Base-by-base conservation (phyloP, 2,329 filamentous ascomycete genomes). In the Verticillium dahliae region DNA sequence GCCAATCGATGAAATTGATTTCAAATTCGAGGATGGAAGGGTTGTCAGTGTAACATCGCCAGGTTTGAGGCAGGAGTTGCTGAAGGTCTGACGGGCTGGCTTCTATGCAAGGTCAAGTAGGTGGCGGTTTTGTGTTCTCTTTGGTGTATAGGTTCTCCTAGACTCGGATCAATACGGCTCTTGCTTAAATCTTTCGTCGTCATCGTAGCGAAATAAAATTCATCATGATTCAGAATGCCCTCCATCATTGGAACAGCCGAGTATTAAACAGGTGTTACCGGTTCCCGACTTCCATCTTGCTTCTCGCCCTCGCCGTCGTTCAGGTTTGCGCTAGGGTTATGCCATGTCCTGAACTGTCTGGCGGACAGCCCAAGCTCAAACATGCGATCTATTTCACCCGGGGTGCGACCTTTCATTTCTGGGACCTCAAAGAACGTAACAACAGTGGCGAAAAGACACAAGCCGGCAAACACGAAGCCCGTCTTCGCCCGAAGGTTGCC, bases 341-440 rank as follows among this genome's bases (percentile, higher is more conserved):
- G 33, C 62, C 63, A 66, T 34, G 64, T 56, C 58, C 62, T 66
- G 58, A 74, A 75, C 34, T 69, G 35, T 45, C 70, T 62, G 15
- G 73, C 64, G 6, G 68, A 63, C 5, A 75, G 59, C n/a, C 61
- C 62, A 38, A 66, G 54, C 50, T 71, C 70, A 62, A 73, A 75
- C 69, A 74, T 71, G 54, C 66, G 66, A 68, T 85, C 81, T 62
- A 85, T 80, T 65, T 84, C 80, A 41, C 72, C 72, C 0, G 77
- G 71, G 1, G 70, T 78, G 22, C 80, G 70, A 4, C 78, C 79
- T 69, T 79, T 80, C 72, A 83, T 84, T 67, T 86, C 83, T 0
- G 84, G 83, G 0, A 85, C 71, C 39, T 73, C 72, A 11, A 75
- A 70, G 72, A 75, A 86, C 0, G 77, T 75, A 0, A 77, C 56